These are phyloP conservation scores for Sambucus nigra DNA, from an alignment of 129 eudicot genomes.

Conservation along the genomic window DNA sequence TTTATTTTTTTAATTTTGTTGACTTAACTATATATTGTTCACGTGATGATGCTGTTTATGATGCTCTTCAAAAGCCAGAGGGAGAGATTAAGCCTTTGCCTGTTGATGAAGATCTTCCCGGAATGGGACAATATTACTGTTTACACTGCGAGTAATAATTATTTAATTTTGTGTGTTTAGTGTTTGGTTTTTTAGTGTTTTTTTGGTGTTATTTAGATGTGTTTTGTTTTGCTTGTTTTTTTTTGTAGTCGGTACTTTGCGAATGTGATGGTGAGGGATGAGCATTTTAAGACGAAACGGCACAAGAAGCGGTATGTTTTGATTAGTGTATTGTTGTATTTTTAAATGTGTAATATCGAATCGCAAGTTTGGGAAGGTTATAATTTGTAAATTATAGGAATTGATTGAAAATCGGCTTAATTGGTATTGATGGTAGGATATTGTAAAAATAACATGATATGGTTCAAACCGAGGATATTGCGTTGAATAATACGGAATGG, in stretches of 20 bases:
- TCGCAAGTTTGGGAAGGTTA: no score
- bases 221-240: neutral
- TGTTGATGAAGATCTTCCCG: slow-evolving; percentile 80
- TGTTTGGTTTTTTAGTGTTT: neutral
- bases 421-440: no score
- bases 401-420: no score
- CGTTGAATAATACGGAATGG: no score
- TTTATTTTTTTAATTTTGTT: neutral
- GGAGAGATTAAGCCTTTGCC: slow-evolving; percentile 35
- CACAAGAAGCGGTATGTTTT: slow-evolving; percentile 71
- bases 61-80: slow-evolving; percentile 54
- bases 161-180: neutral
- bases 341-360: no score
- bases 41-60: slow-evolving; percentile 77
- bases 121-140: slow-evolving; percentile 84
- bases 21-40: slow-evolving; percentile 20
- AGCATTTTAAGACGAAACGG: slow-evolving; percentile 71
- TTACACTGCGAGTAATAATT: slow-evolving; percentile 72
- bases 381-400: no score
- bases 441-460: no score
- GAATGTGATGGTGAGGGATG: slow-evolving; percentile 60
- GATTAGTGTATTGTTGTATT: no score
- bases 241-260: slow-evolving; percentile 72
- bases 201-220: neutral
- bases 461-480: no score